A percentile compares a stretch with the other conserved stretches of the same genome.
Conservation (phyloP, 148 eudicot species). For the Bassia scoparia region DNA sequence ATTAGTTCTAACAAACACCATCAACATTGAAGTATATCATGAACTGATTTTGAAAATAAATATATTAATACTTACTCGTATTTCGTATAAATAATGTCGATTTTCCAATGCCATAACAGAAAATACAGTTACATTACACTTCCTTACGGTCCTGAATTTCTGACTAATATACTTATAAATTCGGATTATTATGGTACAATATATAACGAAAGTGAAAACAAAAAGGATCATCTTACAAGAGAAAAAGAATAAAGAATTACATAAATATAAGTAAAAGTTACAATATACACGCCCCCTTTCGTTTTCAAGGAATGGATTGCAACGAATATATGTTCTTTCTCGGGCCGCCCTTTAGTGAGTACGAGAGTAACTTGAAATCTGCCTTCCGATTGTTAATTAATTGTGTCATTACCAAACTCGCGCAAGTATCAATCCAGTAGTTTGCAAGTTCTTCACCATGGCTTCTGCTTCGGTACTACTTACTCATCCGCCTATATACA, state of each 20-base stretch:
- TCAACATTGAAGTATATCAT: too few relatives aligned
- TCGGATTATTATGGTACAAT: constrained; percentile 18
- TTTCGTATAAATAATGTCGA: neutral
- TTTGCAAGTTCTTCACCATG: constrained; percentile 84
- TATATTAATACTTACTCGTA: too few relatives aligned
- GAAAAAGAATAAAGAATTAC: constrained; percentile 21
- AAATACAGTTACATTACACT: constrained; percentile 9
- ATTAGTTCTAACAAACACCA: too few relatives aligned
- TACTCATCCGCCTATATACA: constrained; percentile 63
- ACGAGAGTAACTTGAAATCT: neutral
- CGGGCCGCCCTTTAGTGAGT: neutral
- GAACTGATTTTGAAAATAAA: too few relatives aligned
- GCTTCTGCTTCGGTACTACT: constrained; percentile 69
- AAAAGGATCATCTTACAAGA: constrained; percentile 16
- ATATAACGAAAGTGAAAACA: constrained; percentile 11
- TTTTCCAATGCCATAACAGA: neutral
- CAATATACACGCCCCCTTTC: constrained; percentile 21
- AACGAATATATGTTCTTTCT: constrained; percentile 6
- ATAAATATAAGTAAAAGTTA: constrained; percentile 14
- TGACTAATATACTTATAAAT: constrained; percentile 14
- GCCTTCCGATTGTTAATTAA: neutral
- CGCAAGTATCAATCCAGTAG: constrained; percentile 77
- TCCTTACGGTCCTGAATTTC: neutral
- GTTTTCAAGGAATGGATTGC: constrained; percentile 18
- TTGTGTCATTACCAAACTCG: constrained; percentile 63